Evolutionary conservation across 495 filamentous ascomycete species (phyloP).

Genomic region (Recurvomyces mirabilis): DNA sequence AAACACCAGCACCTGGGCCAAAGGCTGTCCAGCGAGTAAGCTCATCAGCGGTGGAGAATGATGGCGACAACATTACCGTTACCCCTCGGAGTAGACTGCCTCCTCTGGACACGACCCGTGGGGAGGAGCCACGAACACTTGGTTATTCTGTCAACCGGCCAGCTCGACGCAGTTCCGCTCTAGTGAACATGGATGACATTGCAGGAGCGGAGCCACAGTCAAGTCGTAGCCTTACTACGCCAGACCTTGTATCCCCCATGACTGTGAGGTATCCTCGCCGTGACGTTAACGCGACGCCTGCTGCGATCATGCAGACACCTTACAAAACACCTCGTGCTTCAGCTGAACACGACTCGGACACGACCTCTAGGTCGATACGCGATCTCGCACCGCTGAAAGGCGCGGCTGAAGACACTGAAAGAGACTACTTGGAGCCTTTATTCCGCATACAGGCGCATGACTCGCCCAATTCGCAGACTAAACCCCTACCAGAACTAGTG

Average conservation of each 20-base stretch:
- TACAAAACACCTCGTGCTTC: not conserved
- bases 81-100: conserved; percentile 4
- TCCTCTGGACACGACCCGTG: conserved; percentile 1
- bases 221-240: conserved; percentile 1
- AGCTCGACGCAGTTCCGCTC: not conserved
- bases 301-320: not conserved
- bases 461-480: conserved; percentile 39
- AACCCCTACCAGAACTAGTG: conserved; percentile 56
- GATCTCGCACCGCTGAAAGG: conserved; percentile 39
- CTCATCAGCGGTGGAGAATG: conserved; percentile 2
- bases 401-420: conserved; percentile 41
- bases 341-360: not conserved
- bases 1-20: not conserved
- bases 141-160: no score
- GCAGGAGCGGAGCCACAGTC: no score
- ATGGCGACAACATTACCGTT: conserved; percentile 20
- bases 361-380: conserved; percentile 28
- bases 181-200: not conserved
- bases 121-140: not conserved
- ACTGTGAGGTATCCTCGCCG: not conserved
- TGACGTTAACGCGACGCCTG: not conserved
- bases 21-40: not conserved
- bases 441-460: conserved; percentile 60
- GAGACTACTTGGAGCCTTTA: conserved; percentile 73
- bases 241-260: conserved; percentile 4